Evolutionary conservation across 2,329 filamentous ascomycete species (phyloP), one percentile per base, ranked within the genome.

Genomic region (Trichocomaceae sp.): DNA sequence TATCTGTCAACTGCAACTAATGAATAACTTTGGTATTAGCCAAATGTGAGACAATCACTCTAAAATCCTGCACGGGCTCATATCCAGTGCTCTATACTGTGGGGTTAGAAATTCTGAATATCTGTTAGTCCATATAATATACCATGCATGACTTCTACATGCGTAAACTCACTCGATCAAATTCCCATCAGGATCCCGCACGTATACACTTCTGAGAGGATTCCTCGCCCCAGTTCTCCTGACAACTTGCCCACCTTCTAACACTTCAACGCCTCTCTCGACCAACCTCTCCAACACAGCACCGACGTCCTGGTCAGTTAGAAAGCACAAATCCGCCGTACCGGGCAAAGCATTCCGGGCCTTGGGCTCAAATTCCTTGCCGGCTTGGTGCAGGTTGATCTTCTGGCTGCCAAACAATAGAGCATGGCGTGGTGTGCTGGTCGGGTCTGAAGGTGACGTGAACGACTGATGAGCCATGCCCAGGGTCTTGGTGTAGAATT

Each of bases 121-220:
- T 17, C 33, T 12, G 17, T 51, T 23, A 51, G 49, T n/a, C 17
- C 2, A 45, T 9, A 33, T 4, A 13, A 3, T 12, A 12, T 6
- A 17, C 15, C 10, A 41, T 17, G 10, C 10, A 31, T 15, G n/a
- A n/a, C n/a, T n/a, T n/a, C n/a, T n/a, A n/a, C n/a, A n/a, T n/a
- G n/a, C n/a, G n/a, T n/a, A n/a, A 47, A 71, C 79, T 64, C 62
- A 85, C 82, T 85, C 82, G 41, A 85, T 76, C 59, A 85, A 60
- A 64, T 84, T 84, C 5, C 77, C 79, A 67, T 85, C 83, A 2
- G 81, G 81, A 66, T 85, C 82, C 37, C 81, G 70, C 50, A 82
- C 75, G 66, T 84, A 85, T 2, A 85, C 71, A 64, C 82, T 84
- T 51, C 74, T 69, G 45, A 85, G 68, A 54, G 69, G 75, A 0